Conservation (phyloP, 371 early-diverging fungal species). For the Lichtheimia corymbifera region DNA sequence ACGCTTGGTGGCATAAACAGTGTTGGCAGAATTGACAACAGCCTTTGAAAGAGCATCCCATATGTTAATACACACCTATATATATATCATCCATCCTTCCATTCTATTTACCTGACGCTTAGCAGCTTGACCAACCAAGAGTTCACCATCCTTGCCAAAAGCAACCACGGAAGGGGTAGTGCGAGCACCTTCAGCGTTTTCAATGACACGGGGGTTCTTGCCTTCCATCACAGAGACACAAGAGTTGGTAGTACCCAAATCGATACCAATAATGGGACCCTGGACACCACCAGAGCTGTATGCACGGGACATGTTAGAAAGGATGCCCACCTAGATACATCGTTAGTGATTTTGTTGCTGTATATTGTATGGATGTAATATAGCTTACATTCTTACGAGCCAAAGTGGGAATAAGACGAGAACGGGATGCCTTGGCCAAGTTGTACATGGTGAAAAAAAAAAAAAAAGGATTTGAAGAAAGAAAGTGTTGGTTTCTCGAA, state of each 20-base stretch:
- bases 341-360: neutral
- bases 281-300: constrained; percentile 76
- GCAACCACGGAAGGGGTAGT: constrained; percentile 99
- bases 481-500: no score
- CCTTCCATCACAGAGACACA: constrained; percentile 99
- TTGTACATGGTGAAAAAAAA: constrained; percentile 24
- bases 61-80: neutral
- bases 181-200: constrained; percentile 95
- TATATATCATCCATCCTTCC: neutral
- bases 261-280: constrained; percentile 98
- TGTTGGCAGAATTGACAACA: constrained; percentile 91
- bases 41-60: constrained; percentile 50
- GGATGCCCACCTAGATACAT: constrained; percentile 18
- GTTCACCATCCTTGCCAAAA: constrained; percentile 89
- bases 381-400: constrained; percentile 29
- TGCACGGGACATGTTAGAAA: constrained; percentile 20
- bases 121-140: constrained; percentile 95
- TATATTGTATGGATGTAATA: neutral
- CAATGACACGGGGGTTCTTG: constrained; percentile 94
- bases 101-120: constrained; percentile 78
- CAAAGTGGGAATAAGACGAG: constrained; percentile 27
- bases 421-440: constrained; percentile 34
- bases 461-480: neutral
- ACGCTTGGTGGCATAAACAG: constrained; percentile 93
- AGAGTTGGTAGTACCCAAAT: constrained; percentile 99